Evolutionary conservation across 2,329 filamentous ascomycete species (phyloP).

Genomic region (Colletotrichum shisoi): DNA sequence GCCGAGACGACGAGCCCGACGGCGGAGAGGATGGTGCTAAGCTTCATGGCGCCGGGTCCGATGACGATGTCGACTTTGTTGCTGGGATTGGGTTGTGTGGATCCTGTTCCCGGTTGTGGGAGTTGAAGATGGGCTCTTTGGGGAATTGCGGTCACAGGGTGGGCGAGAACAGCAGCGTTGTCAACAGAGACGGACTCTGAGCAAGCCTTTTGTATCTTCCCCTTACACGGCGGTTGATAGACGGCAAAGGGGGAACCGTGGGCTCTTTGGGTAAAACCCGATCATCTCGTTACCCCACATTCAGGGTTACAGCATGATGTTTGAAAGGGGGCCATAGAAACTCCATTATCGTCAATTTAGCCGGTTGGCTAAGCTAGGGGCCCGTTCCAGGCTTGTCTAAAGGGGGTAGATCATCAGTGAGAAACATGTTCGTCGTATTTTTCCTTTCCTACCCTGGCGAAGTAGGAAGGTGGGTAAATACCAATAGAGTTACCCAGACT

Average conservation of each 20-base stretch:
- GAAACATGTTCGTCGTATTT: not conserved
- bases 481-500: too few relatives aligned
- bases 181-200: not conserved
- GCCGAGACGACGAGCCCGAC: slow-evolving; percentile 40
- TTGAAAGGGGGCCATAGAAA: not conserved
- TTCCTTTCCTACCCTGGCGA: too few relatives aligned
- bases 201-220: slow-evolving; percentile 25
- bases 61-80: not conserved
- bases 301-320: slow-evolving; percentile 12
- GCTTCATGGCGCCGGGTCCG: slow-evolving; percentile 24
- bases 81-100: not conserved
- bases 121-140: not conserved
- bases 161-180: not conserved
- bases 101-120: not conserved
- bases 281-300: slow-evolving; percentile 31
- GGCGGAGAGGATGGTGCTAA: slow-evolving; percentile 33
- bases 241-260: not conserved
- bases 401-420: too few relatives aligned
- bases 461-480: too few relatives aligned
- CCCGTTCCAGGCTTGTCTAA: slow-evolving; percentile 18
- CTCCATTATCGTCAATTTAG: slow-evolving; percentile 20
- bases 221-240: not conserved
- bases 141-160: not conserved
- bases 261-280: slow-evolving; percentile 19
- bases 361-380: slow-evolving; percentile 15